These are phyloP conservation scores for Aspergillus sergii DNA, from an alignment of 2,329 filamentous ascomycete genomes.

Conservation along the genomic window DNA sequence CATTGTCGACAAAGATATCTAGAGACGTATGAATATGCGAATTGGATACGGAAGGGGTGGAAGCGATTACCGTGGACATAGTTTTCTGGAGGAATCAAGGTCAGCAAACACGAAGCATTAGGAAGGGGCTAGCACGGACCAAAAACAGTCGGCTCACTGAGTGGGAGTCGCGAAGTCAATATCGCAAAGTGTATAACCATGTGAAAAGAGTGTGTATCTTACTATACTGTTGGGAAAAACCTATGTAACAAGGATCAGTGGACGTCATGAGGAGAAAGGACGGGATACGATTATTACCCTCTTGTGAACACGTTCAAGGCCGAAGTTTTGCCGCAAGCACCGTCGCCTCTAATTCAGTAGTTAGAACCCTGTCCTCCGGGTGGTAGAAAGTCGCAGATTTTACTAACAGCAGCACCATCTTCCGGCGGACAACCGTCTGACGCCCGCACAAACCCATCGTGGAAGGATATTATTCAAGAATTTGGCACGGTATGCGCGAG, in stretches of 20 bases:
- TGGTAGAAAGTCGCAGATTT: background rate
- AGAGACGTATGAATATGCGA: constrained; percentile 22
- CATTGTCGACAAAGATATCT: constrained; percentile 98
- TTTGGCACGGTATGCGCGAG: constrained; percentile 11
- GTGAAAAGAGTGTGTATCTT: constrained; percentile 36
- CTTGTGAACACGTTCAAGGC: constrained; percentile 97
- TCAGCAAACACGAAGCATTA: constrained; percentile 22
- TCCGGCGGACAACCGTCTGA: constrained; percentile 87
- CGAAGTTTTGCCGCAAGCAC: constrained; percentile 96
- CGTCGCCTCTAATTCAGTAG: constrained; percentile 70
- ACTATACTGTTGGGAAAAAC: constrained; percentile 97
- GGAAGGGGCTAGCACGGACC: constrained; percentile 44
- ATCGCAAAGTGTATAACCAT: constrained; percentile 7
- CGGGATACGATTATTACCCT: constrained; percentile 63
- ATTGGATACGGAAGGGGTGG: background rate
- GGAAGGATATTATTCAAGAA: constrained; percentile 13
- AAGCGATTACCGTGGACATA: constrained; percentile 83
- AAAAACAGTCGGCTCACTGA: constrained; percentile 89
- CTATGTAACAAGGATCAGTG: constrained; percentile 48
- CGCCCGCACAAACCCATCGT: constrained; percentile 66
- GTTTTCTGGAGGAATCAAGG: constrained; percentile 66
- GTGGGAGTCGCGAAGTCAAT: constrained; percentile 25
- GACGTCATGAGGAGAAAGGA: constrained; percentile 3
- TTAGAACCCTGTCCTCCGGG: constrained; percentile 21
- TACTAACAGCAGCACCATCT: constrained; percentile 84